Percentiles rank a stretch among this genome's conserved stretches.
These are phyloP conservation scores for Chaetomiaceae sp. DNA, from an alignment of 2,329 filamentous ascomycete species.

Conservation along the genomic window DNA sequence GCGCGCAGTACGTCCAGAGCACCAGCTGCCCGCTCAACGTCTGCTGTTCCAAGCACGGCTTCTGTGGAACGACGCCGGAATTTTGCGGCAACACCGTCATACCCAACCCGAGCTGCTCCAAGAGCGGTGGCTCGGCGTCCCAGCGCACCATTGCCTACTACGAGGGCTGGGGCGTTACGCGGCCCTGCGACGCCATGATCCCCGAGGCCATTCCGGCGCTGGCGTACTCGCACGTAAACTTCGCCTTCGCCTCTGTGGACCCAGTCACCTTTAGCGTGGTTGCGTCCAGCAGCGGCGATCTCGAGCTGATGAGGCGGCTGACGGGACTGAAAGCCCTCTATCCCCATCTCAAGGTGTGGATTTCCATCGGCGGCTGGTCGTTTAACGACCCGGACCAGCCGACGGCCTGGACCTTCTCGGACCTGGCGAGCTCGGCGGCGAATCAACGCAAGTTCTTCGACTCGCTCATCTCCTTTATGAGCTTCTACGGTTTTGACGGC, in stretches of 20 bases:
- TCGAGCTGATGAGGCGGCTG: constrained; percentile 21
- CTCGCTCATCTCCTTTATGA: constrained; percentile 24
- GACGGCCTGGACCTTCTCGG: constrained; percentile 24
- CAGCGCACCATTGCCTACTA: constrained; percentile 27
- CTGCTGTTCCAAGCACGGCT: constrained; percentile 34
- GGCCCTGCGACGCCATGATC: constrained; percentile 18
- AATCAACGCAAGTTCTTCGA: constrained; percentile 23
- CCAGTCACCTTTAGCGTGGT: neutral
- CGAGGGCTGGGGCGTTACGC: constrained; percentile 23
- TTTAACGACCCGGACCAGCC: constrained; percentile 33
- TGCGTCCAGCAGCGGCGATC: too few species aligned
- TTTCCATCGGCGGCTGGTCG: constrained; percentile 40
- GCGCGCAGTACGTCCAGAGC: neutral
- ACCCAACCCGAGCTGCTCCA: neutral
- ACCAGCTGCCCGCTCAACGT: constrained; percentile 35
- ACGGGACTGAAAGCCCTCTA: constrained; percentile 28
- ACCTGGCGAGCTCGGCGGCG: constrained; percentile 20
- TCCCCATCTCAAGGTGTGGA: constrained; percentile 32
- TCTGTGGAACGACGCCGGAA: constrained; percentile 30
- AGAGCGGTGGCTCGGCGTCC: neutral
- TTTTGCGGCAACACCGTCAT: constrained; percentile 26
- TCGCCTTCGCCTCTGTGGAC: neutral
- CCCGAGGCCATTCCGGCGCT: neutral
- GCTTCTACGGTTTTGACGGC: constrained; percentile 28
- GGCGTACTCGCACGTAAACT: constrained; percentile 1